phyloP scores from a whole-genome alignment of 345 rosid species.

The Cardiospermum halicacabum region DNA sequence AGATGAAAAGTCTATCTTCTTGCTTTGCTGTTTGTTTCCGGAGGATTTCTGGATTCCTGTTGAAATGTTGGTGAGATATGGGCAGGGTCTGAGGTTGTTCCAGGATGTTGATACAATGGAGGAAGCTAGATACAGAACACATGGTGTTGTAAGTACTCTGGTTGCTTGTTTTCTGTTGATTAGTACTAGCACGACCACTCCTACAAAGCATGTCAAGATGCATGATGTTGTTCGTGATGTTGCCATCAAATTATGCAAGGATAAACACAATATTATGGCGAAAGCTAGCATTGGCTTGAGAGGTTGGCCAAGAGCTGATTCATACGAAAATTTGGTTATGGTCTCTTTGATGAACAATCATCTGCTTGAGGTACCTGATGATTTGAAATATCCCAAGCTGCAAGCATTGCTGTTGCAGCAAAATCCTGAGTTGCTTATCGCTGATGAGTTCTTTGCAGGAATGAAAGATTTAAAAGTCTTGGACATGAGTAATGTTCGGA shows the following conservation, averaged over 20 bases:
- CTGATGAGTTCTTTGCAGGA: neutral
- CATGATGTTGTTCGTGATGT: neutral
- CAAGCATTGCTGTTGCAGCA: neutral
- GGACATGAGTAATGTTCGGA: neutral
- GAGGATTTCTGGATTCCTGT: constrained; percentile 8
- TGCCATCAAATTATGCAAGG: neutral
- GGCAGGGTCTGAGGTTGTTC: constrained; percentile 9
- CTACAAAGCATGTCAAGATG: neutral
- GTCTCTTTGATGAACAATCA: neutral
- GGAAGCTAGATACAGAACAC: neutral
- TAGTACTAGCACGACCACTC: neutral
- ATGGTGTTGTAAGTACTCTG: neutral
- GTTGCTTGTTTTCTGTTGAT: neutral
- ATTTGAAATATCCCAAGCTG: constrained; percentile 1
- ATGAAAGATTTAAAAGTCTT: neutral
- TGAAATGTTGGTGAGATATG: constrained; percentile 4
- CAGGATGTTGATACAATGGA: neutral
- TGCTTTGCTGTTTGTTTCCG: constrained; percentile 13
- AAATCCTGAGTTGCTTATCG: neutral
- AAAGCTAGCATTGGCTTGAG: neutral
- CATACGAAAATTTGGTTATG: neutral
- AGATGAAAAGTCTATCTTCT: neutral
- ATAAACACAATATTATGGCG: neutral
- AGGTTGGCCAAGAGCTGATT: neutral
- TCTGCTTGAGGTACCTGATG: neutral